phyloP scores from a whole-genome alignment of 768 basidiomycete genomes.

The Cubamyces sp. region DNA sequence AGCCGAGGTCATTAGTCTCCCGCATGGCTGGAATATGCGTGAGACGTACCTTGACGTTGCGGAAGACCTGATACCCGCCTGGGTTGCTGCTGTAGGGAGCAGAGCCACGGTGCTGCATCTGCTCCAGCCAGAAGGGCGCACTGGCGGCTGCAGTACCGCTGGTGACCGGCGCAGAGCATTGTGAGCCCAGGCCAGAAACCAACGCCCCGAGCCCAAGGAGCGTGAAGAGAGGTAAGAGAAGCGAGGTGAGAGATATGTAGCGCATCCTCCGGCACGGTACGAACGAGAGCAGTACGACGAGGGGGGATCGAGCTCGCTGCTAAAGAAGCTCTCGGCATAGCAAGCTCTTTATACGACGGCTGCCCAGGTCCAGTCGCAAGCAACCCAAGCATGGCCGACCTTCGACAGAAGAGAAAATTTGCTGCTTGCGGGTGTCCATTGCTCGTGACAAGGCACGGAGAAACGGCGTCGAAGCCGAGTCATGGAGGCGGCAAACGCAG shows the following conservation, averaged over 20 bases:
- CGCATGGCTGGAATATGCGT: neutral
- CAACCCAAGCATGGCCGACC: neutral
- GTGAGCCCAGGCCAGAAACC: constrained; percentile 48
- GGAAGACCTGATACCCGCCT: constrained; percentile 64
- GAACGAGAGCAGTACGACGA: neutral
- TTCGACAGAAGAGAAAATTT: neutral
- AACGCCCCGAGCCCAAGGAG: constrained; percentile 23
- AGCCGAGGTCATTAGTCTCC: constrained; percentile 1
- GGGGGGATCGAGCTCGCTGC: constrained; percentile 4
- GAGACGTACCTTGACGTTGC: constrained; percentile 61
- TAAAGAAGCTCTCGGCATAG: neutral
- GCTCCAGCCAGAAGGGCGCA: constrained; percentile 73
- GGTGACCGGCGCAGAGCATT: constrained; percentile 51
- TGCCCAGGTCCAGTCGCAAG: neutral
- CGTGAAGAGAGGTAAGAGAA: constrained; percentile 16
- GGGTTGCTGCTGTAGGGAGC: constrained; percentile 64
- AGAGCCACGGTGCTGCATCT: constrained; percentile 64
- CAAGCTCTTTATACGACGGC: constrained; percentile 10
- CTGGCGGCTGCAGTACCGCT: constrained; percentile 52
- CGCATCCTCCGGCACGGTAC: constrained; percentile 12
- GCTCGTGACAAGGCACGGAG: constrained; percentile 13
- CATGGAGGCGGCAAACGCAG: neutral
- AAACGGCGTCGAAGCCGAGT: constrained; percentile 1
- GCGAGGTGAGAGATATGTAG: neutral
- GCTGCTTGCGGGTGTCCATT: neutral